These are phyloP conservation scores for Madurella fahalii DNA, from an alignment of 2,329 filamentous ascomycete species.

Conservation along the genomic window DNA sequence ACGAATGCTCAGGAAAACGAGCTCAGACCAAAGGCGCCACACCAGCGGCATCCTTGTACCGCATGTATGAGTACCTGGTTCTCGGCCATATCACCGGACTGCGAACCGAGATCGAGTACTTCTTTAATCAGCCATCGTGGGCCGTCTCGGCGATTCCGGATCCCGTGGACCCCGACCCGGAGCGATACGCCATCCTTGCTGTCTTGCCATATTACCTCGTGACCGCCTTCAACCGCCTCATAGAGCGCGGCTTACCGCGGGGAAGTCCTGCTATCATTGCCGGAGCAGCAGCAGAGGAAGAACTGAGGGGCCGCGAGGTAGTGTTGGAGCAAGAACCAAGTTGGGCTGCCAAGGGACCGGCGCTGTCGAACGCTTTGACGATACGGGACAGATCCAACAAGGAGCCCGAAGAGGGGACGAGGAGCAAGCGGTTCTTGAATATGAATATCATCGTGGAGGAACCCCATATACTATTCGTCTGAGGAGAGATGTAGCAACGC, in stretches of 20 bases:
- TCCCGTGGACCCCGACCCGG: conserved; percentile 7
- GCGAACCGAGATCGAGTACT: conserved; percentile 13
- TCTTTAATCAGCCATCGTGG: conserved; percentile 14
- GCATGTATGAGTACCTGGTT: conserved; percentile 14
- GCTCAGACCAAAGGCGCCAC: conserved; percentile 4
- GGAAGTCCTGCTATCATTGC: conserved; percentile 12
- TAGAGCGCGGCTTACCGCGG: conserved; percentile 7
- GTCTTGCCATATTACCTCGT: conserved; percentile 7
- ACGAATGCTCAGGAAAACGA: conserved; percentile 1
- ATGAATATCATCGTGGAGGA: conserved; percentile 11
- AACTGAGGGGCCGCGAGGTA: conserved; percentile 3
- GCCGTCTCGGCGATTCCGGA: conserved; percentile 13
- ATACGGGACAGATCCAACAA: conserved; percentile 3
- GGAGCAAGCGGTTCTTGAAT: conserved; percentile 8
- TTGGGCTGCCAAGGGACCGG: conserved; percentile 7
- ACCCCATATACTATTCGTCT: conserved; percentile 11
- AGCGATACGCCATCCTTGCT: conserved; percentile 14
- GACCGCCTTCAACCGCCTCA: conserved; percentile 10
- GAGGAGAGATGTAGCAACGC: too few relatives aligned
- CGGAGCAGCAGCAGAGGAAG: conserved; percentile 2
- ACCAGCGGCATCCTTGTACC: conserved; percentile 9
- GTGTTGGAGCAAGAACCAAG: conserved; percentile 7
- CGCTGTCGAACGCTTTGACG: neutral
- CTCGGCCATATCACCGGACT: conserved; percentile 6
- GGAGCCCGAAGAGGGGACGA: neutral